These are phyloP conservation scores for Camelina laxa DNA, from an alignment of 345 rosid species.

Conservation along the genomic window DNA sequence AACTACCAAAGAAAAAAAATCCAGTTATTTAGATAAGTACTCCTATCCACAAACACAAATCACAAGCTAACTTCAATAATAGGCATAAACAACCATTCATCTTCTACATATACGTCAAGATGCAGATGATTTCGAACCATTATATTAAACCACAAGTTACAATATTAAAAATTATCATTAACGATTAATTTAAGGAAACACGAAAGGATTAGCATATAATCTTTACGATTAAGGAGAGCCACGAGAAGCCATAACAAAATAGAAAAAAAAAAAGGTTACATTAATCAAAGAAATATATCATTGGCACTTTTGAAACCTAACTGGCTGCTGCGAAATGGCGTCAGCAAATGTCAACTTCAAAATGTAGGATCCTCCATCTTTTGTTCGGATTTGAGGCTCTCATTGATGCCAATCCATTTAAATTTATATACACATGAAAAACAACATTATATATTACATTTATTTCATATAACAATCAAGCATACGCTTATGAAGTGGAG, in stretches of 20 bases:
- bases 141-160: not conserved
- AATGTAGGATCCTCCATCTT: constrained; percentile 16
- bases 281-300: constrained; percentile 38
- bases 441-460: not conserved
- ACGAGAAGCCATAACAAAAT: constrained; percentile 13
- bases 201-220: not conserved
- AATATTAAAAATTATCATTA: not conserved
- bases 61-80: too few relatives aligned
- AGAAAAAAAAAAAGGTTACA: not conserved
- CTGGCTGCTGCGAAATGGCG: constrained; percentile 27
- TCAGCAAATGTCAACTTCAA: constrained; percentile 40
- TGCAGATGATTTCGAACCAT: not conserved
- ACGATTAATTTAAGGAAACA: not conserved
- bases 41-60: too few relatives aligned
- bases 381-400: constrained; percentile 7
- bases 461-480: not conserved
- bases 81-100: not conserved
- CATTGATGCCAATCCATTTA: constrained; percentile 8
- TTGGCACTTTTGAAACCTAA: constrained; percentile 42
- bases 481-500: not conserved
- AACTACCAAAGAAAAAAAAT: too few relatives aligned
- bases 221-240: constrained; percentile 29
- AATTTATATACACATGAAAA: not conserved
- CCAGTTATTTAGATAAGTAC: too few relatives aligned
- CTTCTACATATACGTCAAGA: not conserved